phyloP scores from a whole-genome alignment of 129 eudicot genomes.

The Flaveria bidentis region DNA sequence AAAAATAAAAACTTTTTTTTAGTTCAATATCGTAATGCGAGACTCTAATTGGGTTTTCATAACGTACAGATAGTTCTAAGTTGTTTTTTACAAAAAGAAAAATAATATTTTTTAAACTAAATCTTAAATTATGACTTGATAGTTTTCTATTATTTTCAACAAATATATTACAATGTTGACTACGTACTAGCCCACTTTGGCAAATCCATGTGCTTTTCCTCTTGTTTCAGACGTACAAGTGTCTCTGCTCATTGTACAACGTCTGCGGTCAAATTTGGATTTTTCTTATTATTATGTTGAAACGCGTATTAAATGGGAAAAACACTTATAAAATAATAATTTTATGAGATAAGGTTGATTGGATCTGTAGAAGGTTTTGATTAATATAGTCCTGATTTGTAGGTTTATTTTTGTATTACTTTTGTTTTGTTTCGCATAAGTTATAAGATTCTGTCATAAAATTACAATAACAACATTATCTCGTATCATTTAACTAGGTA shows the following conservation, averaged over 20 bases:
- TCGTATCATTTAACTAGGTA: too few relatives aligned
- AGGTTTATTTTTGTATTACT: too few relatives aligned
- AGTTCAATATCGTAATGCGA: too few relatives aligned
- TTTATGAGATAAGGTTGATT: background rate
- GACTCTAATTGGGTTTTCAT: too few relatives aligned
- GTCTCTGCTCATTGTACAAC: background rate
- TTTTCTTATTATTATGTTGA: background rate
- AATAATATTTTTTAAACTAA: too few relatives aligned
- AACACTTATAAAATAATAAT: background rate
- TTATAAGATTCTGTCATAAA: too few relatives aligned
- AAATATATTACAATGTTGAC: conserved; percentile 1
- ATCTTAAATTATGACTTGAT: background rate
- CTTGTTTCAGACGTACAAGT: background rate
- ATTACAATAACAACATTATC: too few relatives aligned
- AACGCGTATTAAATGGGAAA: background rate
- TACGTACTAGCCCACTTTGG: background rate
- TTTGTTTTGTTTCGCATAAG: too few relatives aligned
- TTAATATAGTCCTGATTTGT: too few relatives aligned
- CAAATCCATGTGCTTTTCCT: background rate
- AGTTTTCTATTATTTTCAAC: background rate
- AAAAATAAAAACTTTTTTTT: too few relatives aligned
- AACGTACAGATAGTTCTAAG: too few relatives aligned
- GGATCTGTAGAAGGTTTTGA: background rate
- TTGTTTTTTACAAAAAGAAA: too few relatives aligned
- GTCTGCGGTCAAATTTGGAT: background rate